These are phyloP conservation scores for Cephaloascus albidus DNA, from an alignment of 805 yeast species.

Conservation along the genomic window DNA sequence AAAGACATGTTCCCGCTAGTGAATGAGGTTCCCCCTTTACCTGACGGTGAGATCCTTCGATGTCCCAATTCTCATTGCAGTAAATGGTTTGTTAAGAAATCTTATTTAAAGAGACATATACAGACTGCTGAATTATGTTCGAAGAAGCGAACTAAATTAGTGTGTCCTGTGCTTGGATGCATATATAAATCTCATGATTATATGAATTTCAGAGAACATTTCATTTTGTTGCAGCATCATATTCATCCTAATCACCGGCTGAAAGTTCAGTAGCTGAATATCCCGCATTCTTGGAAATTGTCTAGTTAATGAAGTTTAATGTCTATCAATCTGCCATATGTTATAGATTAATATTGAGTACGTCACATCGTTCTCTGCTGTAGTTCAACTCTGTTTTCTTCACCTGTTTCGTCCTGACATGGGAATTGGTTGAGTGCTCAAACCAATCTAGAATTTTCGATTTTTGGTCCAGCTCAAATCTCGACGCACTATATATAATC, in stretches of 20 bases:
- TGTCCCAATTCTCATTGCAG: constrained; percentile 8
- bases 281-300: too few relatives aligned
- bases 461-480: too few relatives aligned
- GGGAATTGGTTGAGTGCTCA: too few relatives aligned
- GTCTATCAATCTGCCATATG: too few relatives aligned
- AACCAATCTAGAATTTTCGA: too few relatives aligned
- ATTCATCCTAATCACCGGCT: constrained; percentile 4
- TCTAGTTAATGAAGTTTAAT: too few relatives aligned
- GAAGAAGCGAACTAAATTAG: constrained; percentile 17
- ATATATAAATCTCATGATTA: constrained; percentile 26
- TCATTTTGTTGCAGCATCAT: constrained; percentile 12
- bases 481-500: too few relatives aligned
- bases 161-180: constrained; percentile 31
- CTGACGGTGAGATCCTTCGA: constrained; percentile 11
- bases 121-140: constrained; percentile 14
- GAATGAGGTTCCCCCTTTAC: constrained; percentile 13
- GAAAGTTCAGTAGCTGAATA: too few relatives aligned
- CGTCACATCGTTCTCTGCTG: too few relatives aligned
- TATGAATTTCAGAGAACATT: constrained; percentile 18
- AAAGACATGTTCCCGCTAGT: constrained; percentile 12
- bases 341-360: too few relatives aligned
- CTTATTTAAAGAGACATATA: constrained; percentile 12
- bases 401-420: too few relatives aligned
- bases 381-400: too few relatives aligned
- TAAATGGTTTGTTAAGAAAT: constrained; percentile 7